Percentiles rank a stretch among this genome's conserved stretches.
Evolutionary conservation across 192 early-diverging fungal species (phyloP).

Genomic region (Backusella tuberculispora): DNA sequence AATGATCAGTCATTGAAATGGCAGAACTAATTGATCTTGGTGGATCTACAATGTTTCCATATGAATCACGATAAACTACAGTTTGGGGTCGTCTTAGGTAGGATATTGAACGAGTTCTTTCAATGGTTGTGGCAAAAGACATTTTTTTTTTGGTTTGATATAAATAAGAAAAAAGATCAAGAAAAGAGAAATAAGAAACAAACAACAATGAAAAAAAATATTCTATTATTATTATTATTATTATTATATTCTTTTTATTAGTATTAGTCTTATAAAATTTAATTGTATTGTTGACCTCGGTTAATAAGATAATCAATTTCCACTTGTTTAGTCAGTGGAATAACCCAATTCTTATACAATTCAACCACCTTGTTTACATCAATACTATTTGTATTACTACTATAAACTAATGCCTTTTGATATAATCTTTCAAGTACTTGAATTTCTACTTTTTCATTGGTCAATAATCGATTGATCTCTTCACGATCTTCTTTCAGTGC

Average conservation of each 20-base stretch:
- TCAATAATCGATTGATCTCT: conserved; percentile 83
- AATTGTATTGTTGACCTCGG: conserved; percentile 41
- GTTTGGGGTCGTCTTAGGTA: conserved; percentile 1
- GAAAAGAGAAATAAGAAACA: neutral
- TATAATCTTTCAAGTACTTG: conserved; percentile 79
- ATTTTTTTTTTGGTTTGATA: no score
- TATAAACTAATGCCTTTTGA: conserved; percentile 92
- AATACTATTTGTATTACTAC: conserved; percentile 69
- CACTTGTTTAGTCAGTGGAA: conserved; percentile 95
- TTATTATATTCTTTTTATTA: neutral
- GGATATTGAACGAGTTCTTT: no score
- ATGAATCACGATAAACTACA: neutral
- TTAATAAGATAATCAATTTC: conserved; percentile 92
- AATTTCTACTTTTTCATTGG: conserved; percentile 88
- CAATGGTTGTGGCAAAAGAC: no score
- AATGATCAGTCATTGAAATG: neutral
- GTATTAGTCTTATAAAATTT: neutral
- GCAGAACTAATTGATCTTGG: conserved; percentile 8
- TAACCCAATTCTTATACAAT: conserved; percentile 92
- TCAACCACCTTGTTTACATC: conserved; percentile 83
- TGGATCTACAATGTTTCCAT: conserved; percentile 8
- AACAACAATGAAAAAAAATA: neutral
- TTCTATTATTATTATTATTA: neutral
- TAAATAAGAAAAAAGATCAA: neutral
- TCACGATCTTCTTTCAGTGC: conserved; percentile 67